These are phyloP conservation scores for Symbiodinium natans DNA, from an alignment of 73 alveolate species.

Conservation along the genomic window DNA sequence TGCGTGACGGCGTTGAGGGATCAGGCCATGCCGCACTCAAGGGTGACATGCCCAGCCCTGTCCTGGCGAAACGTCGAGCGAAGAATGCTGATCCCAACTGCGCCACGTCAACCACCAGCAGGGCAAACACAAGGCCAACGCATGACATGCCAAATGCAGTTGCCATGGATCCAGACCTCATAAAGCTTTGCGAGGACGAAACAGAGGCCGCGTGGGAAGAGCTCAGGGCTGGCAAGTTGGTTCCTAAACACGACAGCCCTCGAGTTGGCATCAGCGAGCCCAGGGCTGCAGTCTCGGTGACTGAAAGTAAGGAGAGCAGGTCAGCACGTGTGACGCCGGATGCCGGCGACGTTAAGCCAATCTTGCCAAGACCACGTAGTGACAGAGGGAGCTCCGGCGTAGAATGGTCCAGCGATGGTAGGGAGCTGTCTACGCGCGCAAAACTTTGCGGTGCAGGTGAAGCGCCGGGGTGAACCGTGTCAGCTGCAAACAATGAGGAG, in stretches of 20 bases:
- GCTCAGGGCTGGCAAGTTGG: background rate
- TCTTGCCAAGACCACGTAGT: no score
- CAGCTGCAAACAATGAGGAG: background rate
- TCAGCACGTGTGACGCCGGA: background rate
- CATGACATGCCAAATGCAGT: conserved; percentile 8
- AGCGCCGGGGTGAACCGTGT: background rate
- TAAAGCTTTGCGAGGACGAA: background rate
- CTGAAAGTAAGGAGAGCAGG: background rate
- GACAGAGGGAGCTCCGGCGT: background rate
- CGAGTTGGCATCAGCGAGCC: background rate
- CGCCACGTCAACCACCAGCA: background rate
- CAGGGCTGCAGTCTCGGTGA: background rate
- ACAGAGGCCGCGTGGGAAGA: background rate
- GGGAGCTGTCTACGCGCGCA: background rate
- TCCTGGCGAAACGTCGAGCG: background rate
- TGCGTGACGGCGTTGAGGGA: background rate
- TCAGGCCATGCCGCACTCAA: background rate
- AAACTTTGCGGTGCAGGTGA: background rate
- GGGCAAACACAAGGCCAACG: conserved; percentile 26
- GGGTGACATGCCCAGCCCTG: background rate
- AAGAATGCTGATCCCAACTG: background rate
- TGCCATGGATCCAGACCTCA: background rate
- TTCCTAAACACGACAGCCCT: background rate
- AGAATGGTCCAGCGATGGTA: background rate
- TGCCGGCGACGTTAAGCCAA: background rate